A percentile compares a stretch with the other conserved stretches of the same genome.
These are phyloP conservation scores for Cercospora brassicicola DNA, from an alignment of 2,329 filamentous ascomycete genomes.

Conservation along the genomic window DNA sequence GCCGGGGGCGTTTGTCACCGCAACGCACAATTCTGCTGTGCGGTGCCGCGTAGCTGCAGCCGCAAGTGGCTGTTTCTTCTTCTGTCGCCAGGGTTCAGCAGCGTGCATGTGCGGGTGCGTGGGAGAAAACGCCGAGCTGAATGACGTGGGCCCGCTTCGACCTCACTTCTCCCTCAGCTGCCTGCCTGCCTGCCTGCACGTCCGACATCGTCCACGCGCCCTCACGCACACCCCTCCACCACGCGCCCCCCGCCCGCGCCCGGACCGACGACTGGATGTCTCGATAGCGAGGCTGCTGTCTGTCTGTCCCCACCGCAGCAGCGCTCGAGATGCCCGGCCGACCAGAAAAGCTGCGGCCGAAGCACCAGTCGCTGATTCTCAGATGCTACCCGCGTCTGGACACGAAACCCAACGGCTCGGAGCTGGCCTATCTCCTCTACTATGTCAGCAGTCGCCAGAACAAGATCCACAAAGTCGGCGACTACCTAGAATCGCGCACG, in stretches of 20 bases:
- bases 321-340: slow-evolving; percentile 16
- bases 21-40: not conserved
- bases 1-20: not conserved
- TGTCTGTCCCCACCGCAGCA: not conserved
- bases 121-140: not conserved
- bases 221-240: not conserved
- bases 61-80: not conserved
- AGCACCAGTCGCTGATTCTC: slow-evolving; percentile 92
- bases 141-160: not conserved
- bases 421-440: slow-evolving; percentile 94
- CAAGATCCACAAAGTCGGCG: slow-evolving; percentile 94
- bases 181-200: not conserved
- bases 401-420: slow-evolving; percentile 92
- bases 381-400: slow-evolving; percentile 96
- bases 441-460: slow-evolving; percentile 91
- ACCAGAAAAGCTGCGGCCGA: slow-evolving; percentile 70
- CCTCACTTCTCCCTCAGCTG: not conserved
- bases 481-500: slow-evolving; percentile 91
- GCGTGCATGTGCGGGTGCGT: not conserved
- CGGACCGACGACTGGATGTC: not conserved
- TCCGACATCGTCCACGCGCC: not conserved
- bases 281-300: not conserved
- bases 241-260: not conserved
- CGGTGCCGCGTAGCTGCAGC: not conserved
- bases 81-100: no score